Evolutionary conservation across 306 rosid species (phyloP).

Genomic region (Arachis hypogaea): DNA sequence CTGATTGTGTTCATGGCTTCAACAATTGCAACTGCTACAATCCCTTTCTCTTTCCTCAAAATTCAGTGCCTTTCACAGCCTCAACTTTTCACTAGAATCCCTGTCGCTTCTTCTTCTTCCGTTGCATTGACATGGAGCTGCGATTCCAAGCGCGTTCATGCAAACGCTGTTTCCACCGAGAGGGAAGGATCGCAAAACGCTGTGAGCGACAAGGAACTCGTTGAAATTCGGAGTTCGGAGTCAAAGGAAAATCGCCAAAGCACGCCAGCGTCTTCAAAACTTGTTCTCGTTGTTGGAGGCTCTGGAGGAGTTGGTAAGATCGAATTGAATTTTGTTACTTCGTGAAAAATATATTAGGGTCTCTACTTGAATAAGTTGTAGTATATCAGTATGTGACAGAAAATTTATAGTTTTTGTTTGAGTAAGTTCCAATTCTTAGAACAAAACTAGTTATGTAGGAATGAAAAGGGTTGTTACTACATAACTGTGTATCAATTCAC

Average conservation of each 20-base stretch:
- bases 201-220: slow-evolving; percentile 50
- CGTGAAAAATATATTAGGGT: neutral
- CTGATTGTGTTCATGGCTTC: slow-evolving; percentile 56
- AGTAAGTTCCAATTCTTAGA: too few species aligned
- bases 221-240: slow-evolving; percentile 51
- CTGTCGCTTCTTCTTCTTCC: slow-evolving; percentile 19
- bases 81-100: slow-evolving; percentile 32
- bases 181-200: slow-evolving; percentile 45
- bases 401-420: too few species aligned
- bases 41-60: slow-evolving; percentile 41
- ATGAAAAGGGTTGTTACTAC: too few species aligned
- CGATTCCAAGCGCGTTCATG: slow-evolving; percentile 7
- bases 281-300: slow-evolving; percentile 86
- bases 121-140: slow-evolving; percentile 34
- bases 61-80: slow-evolving; percentile 38
- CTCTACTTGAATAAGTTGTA: neutral
- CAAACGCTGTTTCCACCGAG: slow-evolving; percentile 48
- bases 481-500: too few species aligned
- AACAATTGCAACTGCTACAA: slow-evolving; percentile 12
- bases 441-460: too few species aligned
- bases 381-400: too few species aligned
- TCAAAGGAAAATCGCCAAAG: slow-evolving; percentile 31
- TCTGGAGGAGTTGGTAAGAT: slow-evolving; percentile 86
- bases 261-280: slow-evolving; percentile 58
- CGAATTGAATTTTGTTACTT: neutral